Evolutionary conservation across 1,139 yeast species (phyloP), one percentile per base, ranked within the genome.

Genomic region (Scheffersomyces titani): DNA sequence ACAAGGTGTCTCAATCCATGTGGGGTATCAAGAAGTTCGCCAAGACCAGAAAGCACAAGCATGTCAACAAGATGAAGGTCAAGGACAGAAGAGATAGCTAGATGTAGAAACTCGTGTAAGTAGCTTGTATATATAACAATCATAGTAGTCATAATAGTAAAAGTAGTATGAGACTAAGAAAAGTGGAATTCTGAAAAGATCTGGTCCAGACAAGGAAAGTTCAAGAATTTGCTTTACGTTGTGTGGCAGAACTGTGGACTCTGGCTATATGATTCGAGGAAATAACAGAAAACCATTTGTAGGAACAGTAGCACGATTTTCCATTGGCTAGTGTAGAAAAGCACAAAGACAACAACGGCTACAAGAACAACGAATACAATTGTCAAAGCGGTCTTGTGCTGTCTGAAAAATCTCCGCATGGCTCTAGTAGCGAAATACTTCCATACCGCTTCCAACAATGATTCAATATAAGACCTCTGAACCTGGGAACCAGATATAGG

Each of bases 21-120:
- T 94, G 98, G 98, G 99, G 99, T 70, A 88, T 88, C 64, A 93
- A 93, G 84, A 96, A 94, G 75, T 90, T 92, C 58, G 93, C 87
- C 79, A 93, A 92, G 85, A 94, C 99, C 44, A 88, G 99, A 77
- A 87, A 89, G 68, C 96, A 96, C 70, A 92, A 90, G 77, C 84
- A 90, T 70, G 88, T 83, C 62, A 93, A 93, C 74, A 88, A 84
- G 74, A 82, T 84, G 84, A 88, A 91, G 82, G 92, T 92, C 57
- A 88, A 89, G 73, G 98, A 93, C 72, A 85, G 93, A 82, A 65
- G 69, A 57, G 65, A 58, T 47, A 59, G 62, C 53, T 60, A 56
- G 47, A 51, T 5, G 49, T 44, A 22, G 21, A 45, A 36, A 20
- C 44, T 20, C 45, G 40, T 50, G 47, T 47, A 52, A 48, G 22